These are phyloP conservation scores for Aspergillus sojae DNA, from an alignment of 2,329 filamentous ascomycete genomes.

Conservation along the genomic window DNA sequence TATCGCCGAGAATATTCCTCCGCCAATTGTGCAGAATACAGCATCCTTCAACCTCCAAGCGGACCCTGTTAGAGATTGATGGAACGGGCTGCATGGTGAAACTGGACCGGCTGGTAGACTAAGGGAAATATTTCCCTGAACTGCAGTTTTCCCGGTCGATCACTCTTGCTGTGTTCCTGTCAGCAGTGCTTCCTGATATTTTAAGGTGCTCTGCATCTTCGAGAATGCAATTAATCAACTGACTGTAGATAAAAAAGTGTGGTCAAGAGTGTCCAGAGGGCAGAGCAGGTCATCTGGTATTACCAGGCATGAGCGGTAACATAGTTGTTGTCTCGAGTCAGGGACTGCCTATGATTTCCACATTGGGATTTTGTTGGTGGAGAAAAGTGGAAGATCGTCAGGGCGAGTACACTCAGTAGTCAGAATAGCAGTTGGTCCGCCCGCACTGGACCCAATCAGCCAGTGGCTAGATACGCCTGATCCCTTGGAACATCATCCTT, in stretches of 20 bases:
- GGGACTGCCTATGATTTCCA: background rate
- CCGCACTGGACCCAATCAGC: background rate
- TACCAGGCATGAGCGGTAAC: no score
- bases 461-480: background rate
- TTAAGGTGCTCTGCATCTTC: no score
- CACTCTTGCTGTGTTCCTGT: background rate
- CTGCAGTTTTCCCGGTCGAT: background rate
- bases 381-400: slow-evolving; percentile 7
- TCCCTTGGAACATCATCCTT: background rate
- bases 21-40: background rate
- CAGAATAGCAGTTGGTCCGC: background rate
- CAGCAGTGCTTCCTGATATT: background rate
- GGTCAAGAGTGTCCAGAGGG: background rate
- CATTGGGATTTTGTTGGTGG: slow-evolving; percentile 2
- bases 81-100: background rate
- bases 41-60: background rate
- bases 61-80: slow-evolving; percentile 4
- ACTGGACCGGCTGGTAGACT: background rate
- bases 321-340: background rate
- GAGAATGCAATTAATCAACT: background rate
- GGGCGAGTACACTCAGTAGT: background rate
- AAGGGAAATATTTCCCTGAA: background rate
- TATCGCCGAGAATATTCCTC: background rate
- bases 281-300: no score
- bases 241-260: background rate